Evolutionary conservation across 2,329 filamentous ascomycete species (phyloP).

Genomic region (Ceratocystis alfenasii): DNA sequence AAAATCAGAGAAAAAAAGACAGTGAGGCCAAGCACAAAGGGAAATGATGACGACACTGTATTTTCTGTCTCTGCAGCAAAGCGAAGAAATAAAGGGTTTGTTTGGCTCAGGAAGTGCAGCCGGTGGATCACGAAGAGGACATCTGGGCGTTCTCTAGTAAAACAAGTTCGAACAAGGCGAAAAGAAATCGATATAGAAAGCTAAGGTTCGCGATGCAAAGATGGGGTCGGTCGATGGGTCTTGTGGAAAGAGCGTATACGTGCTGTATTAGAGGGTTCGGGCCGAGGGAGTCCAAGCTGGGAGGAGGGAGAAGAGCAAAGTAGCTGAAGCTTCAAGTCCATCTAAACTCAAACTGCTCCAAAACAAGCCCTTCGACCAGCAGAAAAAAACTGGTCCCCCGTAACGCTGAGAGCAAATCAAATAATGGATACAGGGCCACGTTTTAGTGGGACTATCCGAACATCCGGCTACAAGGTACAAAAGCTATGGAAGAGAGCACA

Average conservation of each 20-base stretch:
- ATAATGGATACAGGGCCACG: background rate
- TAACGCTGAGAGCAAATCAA: background rate
- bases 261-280: background rate
- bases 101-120: slow-evolving; percentile 2
- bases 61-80: background rate
- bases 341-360: background rate
- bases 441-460: background rate
- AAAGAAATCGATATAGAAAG: background rate
- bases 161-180: background rate
- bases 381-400: background rate
- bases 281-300: background rate
- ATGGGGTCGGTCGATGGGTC: background rate
- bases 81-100: slow-evolving; percentile 5
- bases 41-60: slow-evolving; percentile 8
- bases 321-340: slow-evolving; percentile 3
- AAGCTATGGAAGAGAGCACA: background rate
- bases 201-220: background rate
- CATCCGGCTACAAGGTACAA: background rate
- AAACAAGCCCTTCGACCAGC: background rate
- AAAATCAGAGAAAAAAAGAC: background rate
- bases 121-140: slow-evolving; percentile 5
- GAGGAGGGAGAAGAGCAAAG: background rate
- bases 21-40: background rate
- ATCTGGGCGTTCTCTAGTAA: background rate
- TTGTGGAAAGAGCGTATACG: no score